These are phyloP conservation scores for Clitopilus hobsonii DNA, from an alignment of 768 basidiomycete genomes.

Conservation along the genomic window DNA sequence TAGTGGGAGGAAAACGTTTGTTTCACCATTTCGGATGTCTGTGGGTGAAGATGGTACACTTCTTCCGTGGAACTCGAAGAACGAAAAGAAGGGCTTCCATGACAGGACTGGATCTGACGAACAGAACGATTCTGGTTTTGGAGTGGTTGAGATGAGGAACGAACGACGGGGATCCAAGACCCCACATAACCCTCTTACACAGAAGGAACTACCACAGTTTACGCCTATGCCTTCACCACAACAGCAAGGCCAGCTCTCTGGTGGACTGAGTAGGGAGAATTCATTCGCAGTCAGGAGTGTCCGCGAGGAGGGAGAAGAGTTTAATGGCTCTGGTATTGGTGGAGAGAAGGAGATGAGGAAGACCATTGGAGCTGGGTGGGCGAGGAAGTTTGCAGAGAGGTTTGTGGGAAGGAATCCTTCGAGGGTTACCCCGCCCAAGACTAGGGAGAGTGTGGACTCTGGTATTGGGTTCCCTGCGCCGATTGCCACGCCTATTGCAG, in stretches of 20 bases:
- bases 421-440: background rate
- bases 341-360: conserved; percentile 7
- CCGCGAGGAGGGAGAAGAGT: conserved; percentile 1
- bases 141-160: too few relatives aligned
- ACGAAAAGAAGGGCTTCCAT: background rate
- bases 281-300: background rate
- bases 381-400: background rate
- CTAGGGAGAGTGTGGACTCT: background rate
- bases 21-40: background rate
- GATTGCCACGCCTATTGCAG: background rate
- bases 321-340: conserved; percentile 6
- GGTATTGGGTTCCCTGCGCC: background rate
- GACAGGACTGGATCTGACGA: too few relatives aligned
- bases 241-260: conserved; percentile 10
- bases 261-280: background rate
- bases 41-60: background rate
- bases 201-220: background rate
- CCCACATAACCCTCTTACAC: too few relatives aligned
- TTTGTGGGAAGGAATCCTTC: background rate
- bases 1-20: background rate
- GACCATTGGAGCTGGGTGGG: background rate
- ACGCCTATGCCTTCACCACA: conserved; percentile 2
- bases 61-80: background rate
- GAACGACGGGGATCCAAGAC: too few relatives aligned
- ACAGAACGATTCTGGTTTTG: too few relatives aligned